Evolutionary conservation across 2,329 filamentous ascomycete species (phyloP).

Genomic region (Botrytis pseudocinerea): DNA sequence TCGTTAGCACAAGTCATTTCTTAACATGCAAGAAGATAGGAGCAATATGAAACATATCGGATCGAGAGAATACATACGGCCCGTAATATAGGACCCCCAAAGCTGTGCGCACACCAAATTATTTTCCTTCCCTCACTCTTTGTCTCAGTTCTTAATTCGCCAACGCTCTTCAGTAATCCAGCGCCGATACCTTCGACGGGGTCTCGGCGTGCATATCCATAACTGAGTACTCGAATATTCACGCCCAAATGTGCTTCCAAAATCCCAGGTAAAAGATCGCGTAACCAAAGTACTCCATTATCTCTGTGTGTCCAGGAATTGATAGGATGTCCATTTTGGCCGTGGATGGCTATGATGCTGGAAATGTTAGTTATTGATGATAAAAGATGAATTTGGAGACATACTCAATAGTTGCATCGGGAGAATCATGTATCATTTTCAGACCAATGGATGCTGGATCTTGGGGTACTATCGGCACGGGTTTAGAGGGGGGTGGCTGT

Average conservation of each 20-base stretch:
- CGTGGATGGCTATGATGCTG: slow-evolving; percentile 24
- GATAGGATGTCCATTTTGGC: slow-evolving; percentile 9
- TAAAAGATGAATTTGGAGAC: not conserved
- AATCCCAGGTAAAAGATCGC: slow-evolving; percentile 14
- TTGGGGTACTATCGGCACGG: not conserved
- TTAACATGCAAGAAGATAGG: not conserved
- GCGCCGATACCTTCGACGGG: not conserved
- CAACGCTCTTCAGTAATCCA: not conserved
- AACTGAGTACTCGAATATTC: slow-evolving; percentile 8
- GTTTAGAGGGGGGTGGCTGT: no score
- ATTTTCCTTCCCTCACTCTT: slow-evolving; percentile 13
- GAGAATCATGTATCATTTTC: not conserved
- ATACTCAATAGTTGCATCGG: slow-evolving; percentile 18
- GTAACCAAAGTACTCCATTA: slow-evolving; percentile 14
- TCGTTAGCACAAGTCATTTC: not conserved
- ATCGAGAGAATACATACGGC: not conserved
- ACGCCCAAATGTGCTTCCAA: not conserved
- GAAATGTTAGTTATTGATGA: not conserved
- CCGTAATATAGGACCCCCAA: slow-evolving; percentile 15
- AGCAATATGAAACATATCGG: not conserved
- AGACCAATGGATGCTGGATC: slow-evolving; percentile 5
- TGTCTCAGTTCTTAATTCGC: not conserved
- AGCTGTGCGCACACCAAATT: slow-evolving; percentile 18
- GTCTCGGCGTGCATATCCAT: slow-evolving; percentile 1
- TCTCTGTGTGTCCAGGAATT: slow-evolving; percentile 16